Percentiles rank a stretch among this genome's conserved stretches.
phyloP scores from a whole-genome alignment of 805 yeast genomes.

The Barnettozyma botsteinii region DNA sequence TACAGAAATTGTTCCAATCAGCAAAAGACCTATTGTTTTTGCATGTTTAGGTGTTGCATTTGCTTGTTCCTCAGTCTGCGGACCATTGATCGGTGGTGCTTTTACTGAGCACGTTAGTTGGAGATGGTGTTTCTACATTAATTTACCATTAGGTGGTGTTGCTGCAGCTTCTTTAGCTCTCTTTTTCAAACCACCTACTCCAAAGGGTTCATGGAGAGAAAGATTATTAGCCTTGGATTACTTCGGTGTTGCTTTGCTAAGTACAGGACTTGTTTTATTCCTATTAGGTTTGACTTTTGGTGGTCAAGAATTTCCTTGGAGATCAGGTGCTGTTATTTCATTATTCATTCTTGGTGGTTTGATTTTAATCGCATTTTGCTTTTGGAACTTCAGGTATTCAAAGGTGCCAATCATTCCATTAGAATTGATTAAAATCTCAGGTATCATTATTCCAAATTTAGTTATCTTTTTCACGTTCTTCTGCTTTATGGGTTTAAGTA shows the following conservation, averaged over 20 bases:
- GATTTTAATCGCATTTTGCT: constrained; percentile 29
- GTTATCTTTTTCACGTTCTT: constrained; percentile 32
- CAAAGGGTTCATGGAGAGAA: constrained; percentile 32
- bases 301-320: constrained; percentile 47
- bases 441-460: constrained; percentile 27
- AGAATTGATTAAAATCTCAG: constrained; percentile 33
- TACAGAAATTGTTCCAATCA: constrained; percentile 40
- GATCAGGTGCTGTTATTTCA: constrained; percentile 44
- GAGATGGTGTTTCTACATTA: constrained; percentile 75
- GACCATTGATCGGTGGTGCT: constrained; percentile 66
- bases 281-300: constrained; percentile 51
- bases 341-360: constrained; percentile 44
- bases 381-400: constrained; percentile 38
- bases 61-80: constrained; percentile 47
- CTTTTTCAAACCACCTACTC: constrained; percentile 43
- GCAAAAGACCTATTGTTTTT: constrained; percentile 14
- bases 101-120: constrained; percentile 54
- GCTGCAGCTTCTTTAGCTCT: constrained; percentile 34
- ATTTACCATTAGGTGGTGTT: constrained; percentile 59
- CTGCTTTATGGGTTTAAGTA: constrained; percentile 34
- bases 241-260: constrained; percentile 40
- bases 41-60: constrained; percentile 29
- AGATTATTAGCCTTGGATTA: constrained; percentile 43
- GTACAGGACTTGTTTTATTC: constrained; percentile 39
- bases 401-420: constrained; percentile 42